phyloP scores from a whole-genome alignment of 2,329 filamentous ascomycete genomes.

The Nannizziopsis barbatae region DNA sequence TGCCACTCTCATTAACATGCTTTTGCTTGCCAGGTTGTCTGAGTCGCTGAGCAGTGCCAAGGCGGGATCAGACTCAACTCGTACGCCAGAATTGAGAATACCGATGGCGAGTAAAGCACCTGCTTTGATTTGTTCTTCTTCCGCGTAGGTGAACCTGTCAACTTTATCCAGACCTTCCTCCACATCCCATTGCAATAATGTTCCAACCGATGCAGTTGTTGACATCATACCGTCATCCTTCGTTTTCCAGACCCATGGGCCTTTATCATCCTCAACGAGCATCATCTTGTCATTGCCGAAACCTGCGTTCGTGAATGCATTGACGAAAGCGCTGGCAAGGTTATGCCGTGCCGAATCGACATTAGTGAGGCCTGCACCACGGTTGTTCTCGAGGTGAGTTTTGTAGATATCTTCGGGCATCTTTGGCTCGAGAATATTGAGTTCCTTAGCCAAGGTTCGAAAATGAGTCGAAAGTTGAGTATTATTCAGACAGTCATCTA shows the following conservation, averaged over 20 bases:
- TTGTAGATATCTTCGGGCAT: slow-evolving; percentile 99
- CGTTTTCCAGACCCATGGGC: slow-evolving; percentile 97
- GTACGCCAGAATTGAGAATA: slow-evolving; percentile 88
- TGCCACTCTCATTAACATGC: slow-evolving; percentile 63
- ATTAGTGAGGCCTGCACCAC: slow-evolving; percentile 86
- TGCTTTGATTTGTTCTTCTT: slow-evolving; percentile 75
- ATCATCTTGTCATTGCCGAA: slow-evolving; percentile 97
- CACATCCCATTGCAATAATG: slow-evolving; percentile 85
- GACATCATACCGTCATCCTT: slow-evolving; percentile 98
- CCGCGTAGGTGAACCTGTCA: slow-evolving; percentile 80
- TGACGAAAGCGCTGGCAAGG: slow-evolving; percentile 88
- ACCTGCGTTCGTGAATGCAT: slow-evolving; percentile 91
- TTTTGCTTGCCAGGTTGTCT: slow-evolving; percentile 69
- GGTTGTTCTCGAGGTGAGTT: slow-evolving; percentile 89
- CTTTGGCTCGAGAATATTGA: slow-evolving; percentile 95
- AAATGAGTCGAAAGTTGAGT: slow-evolving; percentile 81
- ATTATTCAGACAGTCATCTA: slow-evolving; percentile 78
- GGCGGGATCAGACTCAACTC: slow-evolving; percentile 79
- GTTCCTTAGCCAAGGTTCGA: slow-evolving; percentile 83
- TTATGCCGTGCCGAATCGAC: slow-evolving; percentile 94
- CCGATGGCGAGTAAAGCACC: slow-evolving; percentile 88
- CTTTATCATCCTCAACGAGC: slow-evolving; percentile 78
- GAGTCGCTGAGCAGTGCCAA: slow-evolving; percentile 72
- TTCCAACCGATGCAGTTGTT: slow-evolving; percentile 84
- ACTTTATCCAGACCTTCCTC: slow-evolving; percentile 87